A percentile compares a stretch with the other conserved stretches of the same genome.
phyloP scores from a whole-genome alignment of 2,329 filamentous ascomycete species.

The Diplodia mutila region DNA sequence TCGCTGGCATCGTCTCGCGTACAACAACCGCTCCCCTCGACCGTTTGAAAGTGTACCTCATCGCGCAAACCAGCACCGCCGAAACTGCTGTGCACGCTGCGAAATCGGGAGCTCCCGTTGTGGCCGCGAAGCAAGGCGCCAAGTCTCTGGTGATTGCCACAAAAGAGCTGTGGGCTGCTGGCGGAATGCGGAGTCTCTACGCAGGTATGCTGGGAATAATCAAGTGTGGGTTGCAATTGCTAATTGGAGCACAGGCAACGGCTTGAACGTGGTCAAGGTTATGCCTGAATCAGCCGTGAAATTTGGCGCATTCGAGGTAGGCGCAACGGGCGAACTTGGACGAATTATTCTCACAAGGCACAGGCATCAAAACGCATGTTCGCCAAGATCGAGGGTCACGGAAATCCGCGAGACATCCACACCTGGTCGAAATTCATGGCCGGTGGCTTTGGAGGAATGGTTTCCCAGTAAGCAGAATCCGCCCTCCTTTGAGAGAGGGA shows the following conservation, averaged over 20 bases:
- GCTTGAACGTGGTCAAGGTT: conserved; percentile 94
- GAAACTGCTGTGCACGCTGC: conserved; percentile 66
- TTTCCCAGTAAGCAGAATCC: conserved; percentile 70
- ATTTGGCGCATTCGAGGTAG: conserved; percentile 90
- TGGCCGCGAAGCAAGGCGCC: conserved; percentile 67
- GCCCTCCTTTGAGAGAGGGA: conserved; percentile 27
- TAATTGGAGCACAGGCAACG: conserved; percentile 70
- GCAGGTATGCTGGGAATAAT: conserved; percentile 65
- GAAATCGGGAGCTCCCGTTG: conserved; percentile 69
- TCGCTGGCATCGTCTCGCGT: conserved; percentile 91
- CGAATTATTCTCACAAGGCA: conserved; percentile 28
- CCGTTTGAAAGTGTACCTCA: conserved; percentile 94
- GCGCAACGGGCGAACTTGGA: conserved; percentile 24
- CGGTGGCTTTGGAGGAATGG: conserved; percentile 89
- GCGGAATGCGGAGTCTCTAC: conserved; percentile 87
- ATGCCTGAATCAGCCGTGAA: conserved; percentile 99
- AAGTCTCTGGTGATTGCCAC: conserved; percentile 73
- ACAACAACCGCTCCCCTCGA: conserved; percentile 96
- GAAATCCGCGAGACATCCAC: conserved; percentile 77
- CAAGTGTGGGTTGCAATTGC: background rate
- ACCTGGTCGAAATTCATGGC: conserved; percentile 87
- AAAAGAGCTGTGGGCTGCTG: conserved; percentile 79
- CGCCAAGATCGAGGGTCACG: conserved; percentile 84
- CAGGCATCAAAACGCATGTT: conserved; percentile 84
- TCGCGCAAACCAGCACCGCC: conserved; percentile 77